Evolutionary conservation across 768 basidiomycete genomes (phyloP).

Genomic region (Austroboletus eburneus): DNA sequence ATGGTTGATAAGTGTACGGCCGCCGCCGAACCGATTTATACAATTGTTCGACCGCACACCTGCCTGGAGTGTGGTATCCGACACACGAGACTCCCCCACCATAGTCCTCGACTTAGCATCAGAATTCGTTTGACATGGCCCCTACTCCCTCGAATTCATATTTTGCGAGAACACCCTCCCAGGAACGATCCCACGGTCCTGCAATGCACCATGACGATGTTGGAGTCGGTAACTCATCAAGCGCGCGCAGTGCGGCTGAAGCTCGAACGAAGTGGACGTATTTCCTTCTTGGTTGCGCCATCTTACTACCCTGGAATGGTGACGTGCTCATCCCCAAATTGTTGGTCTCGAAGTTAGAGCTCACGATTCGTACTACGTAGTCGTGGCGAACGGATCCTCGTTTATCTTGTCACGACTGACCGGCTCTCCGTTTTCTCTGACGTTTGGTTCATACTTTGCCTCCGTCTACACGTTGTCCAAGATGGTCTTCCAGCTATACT

Average conservation of each 20-base stretch:
- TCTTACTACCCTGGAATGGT: constrained; percentile 88
- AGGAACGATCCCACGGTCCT: background rate
- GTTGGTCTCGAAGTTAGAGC: background rate
- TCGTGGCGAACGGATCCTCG: constrained; percentile 77
- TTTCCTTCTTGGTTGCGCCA: constrained; percentile 75
- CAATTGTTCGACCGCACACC: no score
- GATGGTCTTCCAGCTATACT: constrained; percentile 67
- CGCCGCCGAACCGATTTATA: no score
- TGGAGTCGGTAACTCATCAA: constrained; percentile 15
- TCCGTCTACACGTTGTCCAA: constrained; percentile 59
- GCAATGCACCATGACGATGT: background rate
- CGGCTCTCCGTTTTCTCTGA: constrained; percentile 49
- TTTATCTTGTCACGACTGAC: constrained; percentile 69
- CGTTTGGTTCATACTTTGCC: constrained; percentile 62
- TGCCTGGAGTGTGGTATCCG: no score
- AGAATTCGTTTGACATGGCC: background rate
- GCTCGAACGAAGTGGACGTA: constrained; percentile 52
- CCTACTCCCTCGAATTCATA: no score
- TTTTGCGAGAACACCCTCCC: constrained; percentile 14
- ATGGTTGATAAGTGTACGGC: no score
- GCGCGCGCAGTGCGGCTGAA: constrained; percentile 27
- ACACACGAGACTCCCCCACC: no score
- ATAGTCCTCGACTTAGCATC: background rate
- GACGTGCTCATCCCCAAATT: constrained; percentile 18
- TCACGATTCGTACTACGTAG: constrained; percentile 33